These are phyloP conservation scores for Aurantiochytrium sp. DNA, from an alignment of 108 stramenopile species.

Conservation along the genomic window DNA sequence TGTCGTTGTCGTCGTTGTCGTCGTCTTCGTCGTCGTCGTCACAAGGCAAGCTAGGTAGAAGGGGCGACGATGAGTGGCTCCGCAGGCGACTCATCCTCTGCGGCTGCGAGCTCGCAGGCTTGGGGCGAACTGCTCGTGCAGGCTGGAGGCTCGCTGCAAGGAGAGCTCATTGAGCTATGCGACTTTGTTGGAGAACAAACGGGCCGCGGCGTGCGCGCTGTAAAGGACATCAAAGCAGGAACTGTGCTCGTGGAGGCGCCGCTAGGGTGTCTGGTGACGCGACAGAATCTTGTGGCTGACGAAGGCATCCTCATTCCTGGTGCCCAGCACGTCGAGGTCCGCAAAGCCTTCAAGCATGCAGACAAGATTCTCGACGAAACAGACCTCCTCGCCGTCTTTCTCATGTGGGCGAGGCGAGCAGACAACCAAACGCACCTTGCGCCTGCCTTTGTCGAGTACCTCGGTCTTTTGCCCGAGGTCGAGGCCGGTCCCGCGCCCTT, in stretches of 20 bases:
- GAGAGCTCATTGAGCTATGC: background rate
- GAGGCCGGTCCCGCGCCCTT: background rate
- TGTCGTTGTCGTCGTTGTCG: no score
- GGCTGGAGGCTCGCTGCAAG: background rate
- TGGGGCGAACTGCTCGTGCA: background rate
- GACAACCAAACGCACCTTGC: background rate
- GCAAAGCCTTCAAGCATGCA: background rate
- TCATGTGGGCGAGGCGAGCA: background rate
- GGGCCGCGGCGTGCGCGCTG: background rate
- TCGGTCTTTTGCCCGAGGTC: background rate
- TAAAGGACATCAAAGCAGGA: background rate
- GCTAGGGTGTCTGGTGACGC: background rate
- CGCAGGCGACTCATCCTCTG: background rate
- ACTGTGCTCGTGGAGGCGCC: background rate
- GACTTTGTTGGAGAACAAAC: background rate
- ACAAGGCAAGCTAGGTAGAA: no score
- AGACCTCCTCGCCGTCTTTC: background rate
- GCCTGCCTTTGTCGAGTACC: constrained; percentile 8
- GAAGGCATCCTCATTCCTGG: background rate
- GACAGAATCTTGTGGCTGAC: background rate
- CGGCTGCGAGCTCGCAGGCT: background rate
- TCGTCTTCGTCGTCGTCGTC: no score
- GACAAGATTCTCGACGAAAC: background rate
- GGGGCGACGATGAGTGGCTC: background rate
- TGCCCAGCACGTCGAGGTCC: background rate